Conservation (phyloP, 169 alveolate genomes). For the Eimeria tenella region DNA sequence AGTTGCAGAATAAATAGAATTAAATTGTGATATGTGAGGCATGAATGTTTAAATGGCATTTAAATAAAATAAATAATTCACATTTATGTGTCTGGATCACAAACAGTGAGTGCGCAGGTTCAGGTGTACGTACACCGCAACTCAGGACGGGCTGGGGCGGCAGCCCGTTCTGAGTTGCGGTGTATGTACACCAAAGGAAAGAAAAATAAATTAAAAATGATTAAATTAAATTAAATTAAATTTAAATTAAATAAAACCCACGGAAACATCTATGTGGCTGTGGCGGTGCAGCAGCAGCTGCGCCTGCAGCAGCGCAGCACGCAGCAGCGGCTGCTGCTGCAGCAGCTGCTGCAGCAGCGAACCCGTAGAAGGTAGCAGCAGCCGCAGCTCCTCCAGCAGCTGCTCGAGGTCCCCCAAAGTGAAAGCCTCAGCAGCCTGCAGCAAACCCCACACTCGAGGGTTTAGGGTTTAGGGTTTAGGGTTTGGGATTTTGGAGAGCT, state of each 20-base stretch:
- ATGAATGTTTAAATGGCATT: too few species aligned
- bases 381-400: constrained; percentile 33
- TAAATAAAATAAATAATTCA: too few species aligned
- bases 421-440: not conserved
- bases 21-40: too few species aligned
- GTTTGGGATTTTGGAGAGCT: not conserved
- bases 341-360: not conserved
- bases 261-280: not conserved
- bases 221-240: too few species aligned
- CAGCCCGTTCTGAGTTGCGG: too few species aligned
- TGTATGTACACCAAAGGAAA: too few species aligned
- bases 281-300: constrained; percentile 3
- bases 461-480: constrained; percentile 22
- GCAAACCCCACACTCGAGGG: not conserved
- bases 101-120: too few species aligned
- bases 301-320: constrained; percentile 3
- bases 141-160: too few species aligned
- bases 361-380: not conserved
- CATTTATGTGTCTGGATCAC: too few species aligned
- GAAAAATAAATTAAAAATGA: too few species aligned
- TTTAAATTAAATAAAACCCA: not conserved
- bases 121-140: too few species aligned
- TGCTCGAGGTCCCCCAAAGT: constrained; percentile 6
- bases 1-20: too few species aligned
- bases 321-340: not conserved